Base-by-base conservation (phyloP, 75 land plant genomes). In the Cupressus sempervirens region DNA sequence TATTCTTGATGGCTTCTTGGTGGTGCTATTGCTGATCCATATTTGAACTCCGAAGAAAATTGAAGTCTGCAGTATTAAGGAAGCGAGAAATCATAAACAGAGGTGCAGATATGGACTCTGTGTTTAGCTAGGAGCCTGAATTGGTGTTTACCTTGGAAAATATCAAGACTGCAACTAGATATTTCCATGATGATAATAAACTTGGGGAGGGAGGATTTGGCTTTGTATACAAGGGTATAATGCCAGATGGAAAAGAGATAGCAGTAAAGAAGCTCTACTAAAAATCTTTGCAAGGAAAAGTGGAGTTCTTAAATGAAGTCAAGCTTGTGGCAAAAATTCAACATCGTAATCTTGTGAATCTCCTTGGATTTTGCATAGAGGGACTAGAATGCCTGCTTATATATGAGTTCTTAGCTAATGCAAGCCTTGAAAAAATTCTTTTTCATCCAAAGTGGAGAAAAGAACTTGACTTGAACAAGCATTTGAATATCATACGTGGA, bases 131-230 rank as follows among this genome's bases (percentile, higher is more conserved):
- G 26, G 80, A 76, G 38, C 45, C 0, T 1, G 43, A 16, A 18
- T 16, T 40, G 3, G 6, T 40, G 1, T 76, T 76, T 76, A 76
- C 1, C 26, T 38, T 76, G 80, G 80, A 76, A 13, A 40, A 5
- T 16, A 15, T 76, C 38, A 5, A 4, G 15, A 26, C 4, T 18
- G 46, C 80, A 4, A n/a, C n/a, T n/a, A n/a, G n/a, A n/a, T n/a
- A n/a, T n/a, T n/a, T n/a, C n/a, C n/a, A n/a, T n/a, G n/a, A 76
- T 15, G 26, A 76, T 76, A 76, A 76, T 41, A 76, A 76, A 18
- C 46, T 76, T 4, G 80, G 46, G 20, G 46, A 76, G 46, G 80
- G 80, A 40, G 80, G 80, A 4, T 76, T 76, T 40, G 80, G n/a
- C 4, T 8, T n/a, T 65, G 0, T 6, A 65, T 65, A 30, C 7